These are phyloP conservation scores for Tuber brumale DNA, from an alignment of 495 filamentous ascomycete species.

Conservation along the genomic window DNA sequence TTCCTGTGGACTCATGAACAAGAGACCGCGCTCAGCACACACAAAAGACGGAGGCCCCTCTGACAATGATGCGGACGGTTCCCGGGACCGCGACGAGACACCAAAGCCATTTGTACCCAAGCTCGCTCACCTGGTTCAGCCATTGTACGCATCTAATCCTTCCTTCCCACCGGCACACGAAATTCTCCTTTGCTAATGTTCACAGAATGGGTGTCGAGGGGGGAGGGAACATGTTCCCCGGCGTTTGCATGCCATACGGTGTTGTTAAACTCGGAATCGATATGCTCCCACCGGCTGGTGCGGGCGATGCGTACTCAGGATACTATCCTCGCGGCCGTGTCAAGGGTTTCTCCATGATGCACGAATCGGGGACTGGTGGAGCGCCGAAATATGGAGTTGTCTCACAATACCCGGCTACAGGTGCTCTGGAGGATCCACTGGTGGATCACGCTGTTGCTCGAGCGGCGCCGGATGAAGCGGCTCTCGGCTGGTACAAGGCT, in stretches of 20 bases:
- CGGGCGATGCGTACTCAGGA: constrained; percentile 61
- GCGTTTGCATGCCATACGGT: constrained; percentile 58
- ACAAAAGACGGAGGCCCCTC: not conserved
- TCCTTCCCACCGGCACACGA: not conserved
- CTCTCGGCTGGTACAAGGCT: constrained; percentile 62
- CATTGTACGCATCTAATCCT: not conserved
- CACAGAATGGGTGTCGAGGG: constrained; percentile 41
- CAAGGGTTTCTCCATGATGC: constrained; percentile 65
- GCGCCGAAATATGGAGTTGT: constrained; percentile 70
- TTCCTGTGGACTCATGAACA: not conserved
- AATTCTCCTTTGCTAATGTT: constrained; percentile 8
- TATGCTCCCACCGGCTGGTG: constrained; percentile 45
- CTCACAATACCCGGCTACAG: constrained; percentile 57
- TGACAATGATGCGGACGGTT: not conserved
- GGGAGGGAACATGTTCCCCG: constrained; percentile 67
- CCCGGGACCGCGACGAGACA: not conserved
- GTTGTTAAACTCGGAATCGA: constrained; percentile 69
- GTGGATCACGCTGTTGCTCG: constrained; percentile 51
- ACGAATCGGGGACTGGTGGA: constrained; percentile 68
- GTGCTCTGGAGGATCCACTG: constrained; percentile 54
- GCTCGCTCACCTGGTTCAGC: not conserved
- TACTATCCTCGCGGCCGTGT: constrained; percentile 56
- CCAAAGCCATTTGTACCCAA: not conserved
- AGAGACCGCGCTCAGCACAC: not conserved
- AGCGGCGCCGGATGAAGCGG: constrained; percentile 49